Evolutionary conservation across 148 eudicot genomes (phyloP), one percentile per base, ranked within the genome.

Genomic region (Pouteria glomerata): DNA sequence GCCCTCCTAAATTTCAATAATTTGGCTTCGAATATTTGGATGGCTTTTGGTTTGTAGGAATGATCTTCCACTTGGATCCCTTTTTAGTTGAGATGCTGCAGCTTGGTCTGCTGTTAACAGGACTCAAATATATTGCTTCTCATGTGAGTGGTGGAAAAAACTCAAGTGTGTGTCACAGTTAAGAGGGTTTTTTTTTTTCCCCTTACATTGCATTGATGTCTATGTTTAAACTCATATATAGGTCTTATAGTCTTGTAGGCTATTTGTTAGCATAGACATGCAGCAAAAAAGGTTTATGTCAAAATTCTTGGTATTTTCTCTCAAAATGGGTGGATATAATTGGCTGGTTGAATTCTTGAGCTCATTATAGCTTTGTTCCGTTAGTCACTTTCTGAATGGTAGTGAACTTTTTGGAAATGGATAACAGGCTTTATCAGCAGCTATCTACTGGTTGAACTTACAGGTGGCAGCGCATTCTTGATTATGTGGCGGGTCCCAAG

Each of bases 361-460:
- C 64, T 16, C 30, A 44, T 39, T 19, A 41, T 62, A 48, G 35
- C 14, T 57, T 69, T 19, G 44, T 4, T 62, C 4, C 21, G 71
- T 23, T 29, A 62, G 73, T 73, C 70, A 68, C 75, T 82, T 80
- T 82, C 86, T 82, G 78, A 79, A 77, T 80, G 81, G n/a, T 87
- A 76, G 80, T 82, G 78, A 77, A 83, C 82, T 84, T 83, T 76
- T 78, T 91, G 72, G 73, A 84, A 86, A 82, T 87, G 93, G 75
- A 80, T 59, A 94, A 89, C 97, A 91, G 98, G 98, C 87, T 94
- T 94, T 87, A 91, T 78, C 88, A 91, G 97, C 88, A 88, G 97
- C 97, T 94, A 82, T 94, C 91, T 94, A 85, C 98, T 94, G 97
- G 96, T 94, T 94, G 89, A 93, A 91, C 98, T 94, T 89, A 89